Conservation (phyloP, 495 filamentous ascomycete species). For the Penicillium angulare region DNA sequence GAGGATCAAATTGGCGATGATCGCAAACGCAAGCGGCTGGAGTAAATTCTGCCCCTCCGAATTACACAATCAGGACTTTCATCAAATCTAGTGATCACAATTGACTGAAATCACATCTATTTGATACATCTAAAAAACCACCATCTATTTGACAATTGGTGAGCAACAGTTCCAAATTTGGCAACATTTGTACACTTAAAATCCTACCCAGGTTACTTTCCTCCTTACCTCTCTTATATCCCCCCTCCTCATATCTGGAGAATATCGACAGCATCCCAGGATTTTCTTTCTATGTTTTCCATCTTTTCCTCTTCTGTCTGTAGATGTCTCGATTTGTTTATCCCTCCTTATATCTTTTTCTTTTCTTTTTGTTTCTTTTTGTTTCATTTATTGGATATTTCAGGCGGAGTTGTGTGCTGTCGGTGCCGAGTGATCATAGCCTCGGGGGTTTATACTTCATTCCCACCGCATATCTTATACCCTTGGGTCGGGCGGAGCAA, state of each 20-base stretch:
- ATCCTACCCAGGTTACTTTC: neutral
- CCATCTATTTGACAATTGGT: too few relatives aligned
- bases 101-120: neutral
- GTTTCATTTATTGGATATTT: constrained; percentile 19
- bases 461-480: constrained; percentile 33
- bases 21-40: constrained; percentile 76
- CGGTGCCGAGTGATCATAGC: constrained; percentile 3
- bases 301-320: constrained; percentile 17
- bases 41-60: constrained; percentile 30
- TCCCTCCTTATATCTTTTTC: constrained; percentile 4
- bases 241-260: neutral
- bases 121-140: too few relatives aligned
- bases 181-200: constrained; percentile 15
- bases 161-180: too few relatives aligned
- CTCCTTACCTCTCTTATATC: neutral
- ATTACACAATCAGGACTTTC: neutral
- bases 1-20: constrained; percentile 67
- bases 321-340: constrained; percentile 14
- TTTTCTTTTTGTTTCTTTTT: constrained; percentile 12
- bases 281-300: neutral
- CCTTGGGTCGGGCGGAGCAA: constrained; percentile 29
- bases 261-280: neutral
- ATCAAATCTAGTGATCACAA: too few relatives aligned
- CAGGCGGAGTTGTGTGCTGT: constrained; percentile 8
- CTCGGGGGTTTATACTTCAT: constrained; percentile 13